phyloP scores from a whole-genome alignment of 78 protist species.

The Bodo saltans region DNA sequence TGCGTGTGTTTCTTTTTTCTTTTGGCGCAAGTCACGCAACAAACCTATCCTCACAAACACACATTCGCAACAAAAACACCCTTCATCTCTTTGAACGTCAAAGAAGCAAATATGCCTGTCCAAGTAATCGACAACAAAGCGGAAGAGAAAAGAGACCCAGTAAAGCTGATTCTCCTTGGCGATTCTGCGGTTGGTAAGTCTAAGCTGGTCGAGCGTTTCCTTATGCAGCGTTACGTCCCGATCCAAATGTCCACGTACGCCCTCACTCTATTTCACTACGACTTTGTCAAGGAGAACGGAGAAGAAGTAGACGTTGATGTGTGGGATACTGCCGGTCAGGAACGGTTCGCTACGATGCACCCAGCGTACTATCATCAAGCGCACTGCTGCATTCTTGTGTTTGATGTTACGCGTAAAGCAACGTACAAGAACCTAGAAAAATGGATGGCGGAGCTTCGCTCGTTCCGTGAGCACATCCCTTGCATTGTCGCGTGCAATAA shows the following conservation, averaged over 20 bases:
- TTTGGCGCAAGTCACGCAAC: too few relatives aligned
- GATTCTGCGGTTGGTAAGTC: slow-evolving; percentile 66
- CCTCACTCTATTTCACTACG: slow-evolving; percentile 33
- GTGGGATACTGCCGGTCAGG: slow-evolving; percentile 73
- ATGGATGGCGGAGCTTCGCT: slow-evolving; percentile 60
- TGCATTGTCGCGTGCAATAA: slow-evolving; percentile 60
- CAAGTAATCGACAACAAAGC: slow-evolving; percentile 62
- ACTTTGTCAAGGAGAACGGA: slow-evolving; percentile 6
- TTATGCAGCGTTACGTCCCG: slow-evolving; percentile 48
- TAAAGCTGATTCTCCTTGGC: slow-evolving; percentile 44
- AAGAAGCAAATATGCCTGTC: too few relatives aligned
- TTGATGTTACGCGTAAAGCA: slow-evolving; percentile 51
- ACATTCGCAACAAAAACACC: too few relatives aligned
- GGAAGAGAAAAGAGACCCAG: slow-evolving; percentile 25
- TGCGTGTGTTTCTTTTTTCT: too few relatives aligned
- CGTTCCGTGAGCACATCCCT: slow-evolving; percentile 45
- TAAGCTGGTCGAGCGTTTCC: slow-evolving; percentile 56
- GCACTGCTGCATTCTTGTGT: slow-evolving; percentile 51
- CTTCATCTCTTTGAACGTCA: too few relatives aligned
- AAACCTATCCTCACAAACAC: too few relatives aligned
- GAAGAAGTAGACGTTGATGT: slow-evolving; percentile 33
- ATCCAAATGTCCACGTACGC: slow-evolving; percentile 51
- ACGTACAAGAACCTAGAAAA: slow-evolving; percentile 55
- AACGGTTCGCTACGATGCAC: slow-evolving; percentile 59
- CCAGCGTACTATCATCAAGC: slow-evolving; percentile 58